These are phyloP conservation scores for Coniosporium tulheliwenetii DNA, from an alignment of 2,329 filamentous ascomycete species.

Conservation along the genomic window DNA sequence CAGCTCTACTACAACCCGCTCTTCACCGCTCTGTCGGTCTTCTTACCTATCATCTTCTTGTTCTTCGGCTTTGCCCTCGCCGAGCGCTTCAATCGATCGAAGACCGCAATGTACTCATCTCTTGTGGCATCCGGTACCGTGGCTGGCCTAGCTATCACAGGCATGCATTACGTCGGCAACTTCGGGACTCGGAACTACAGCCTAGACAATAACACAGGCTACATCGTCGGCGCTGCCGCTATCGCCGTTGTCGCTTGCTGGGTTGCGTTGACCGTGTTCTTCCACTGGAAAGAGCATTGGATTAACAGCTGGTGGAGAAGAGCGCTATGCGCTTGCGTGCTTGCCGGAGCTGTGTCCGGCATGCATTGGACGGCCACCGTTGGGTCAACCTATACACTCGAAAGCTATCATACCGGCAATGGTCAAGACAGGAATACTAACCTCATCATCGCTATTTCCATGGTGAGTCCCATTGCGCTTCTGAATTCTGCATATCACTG, in stretches of 20 bases:
- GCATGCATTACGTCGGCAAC: constrained; percentile 84
- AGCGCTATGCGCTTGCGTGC: constrained; percentile 45
- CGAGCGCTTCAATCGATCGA: constrained; percentile 22
- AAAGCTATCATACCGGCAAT: constrained; percentile 25
- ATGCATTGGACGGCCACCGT: constrained; percentile 77
- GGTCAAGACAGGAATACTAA: constrained; percentile 43
- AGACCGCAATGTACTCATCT: constrained; percentile 13
- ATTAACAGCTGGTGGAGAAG: constrained; percentile 67
- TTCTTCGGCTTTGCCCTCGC: constrained; percentile 56
- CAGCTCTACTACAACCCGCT: constrained; percentile 60
- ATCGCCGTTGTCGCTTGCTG: constrained; percentile 62
- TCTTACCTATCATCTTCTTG: constrained; percentile 63
- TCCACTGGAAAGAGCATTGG: constrained; percentile 61
- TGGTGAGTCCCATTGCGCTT: constrained; percentile 34
- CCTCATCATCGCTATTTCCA: constrained; percentile 55
- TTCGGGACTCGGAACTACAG: constrained; percentile 64
- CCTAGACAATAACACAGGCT: constrained; percentile 42
- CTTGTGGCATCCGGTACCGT: constrained; percentile 46
- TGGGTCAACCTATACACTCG: constrained; percentile 52
- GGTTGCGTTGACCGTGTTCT: constrained; percentile 58
- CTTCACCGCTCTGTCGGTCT: constrained; percentile 63
- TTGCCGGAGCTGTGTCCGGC: constrained; percentile 62
- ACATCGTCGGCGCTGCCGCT: constrained; percentile 51
- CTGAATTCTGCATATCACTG: neutral
- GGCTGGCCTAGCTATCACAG: constrained; percentile 60